Conservation (phyloP, 108 stramenopile genomes). For the Chaetoceros tenuissimus region DNA sequence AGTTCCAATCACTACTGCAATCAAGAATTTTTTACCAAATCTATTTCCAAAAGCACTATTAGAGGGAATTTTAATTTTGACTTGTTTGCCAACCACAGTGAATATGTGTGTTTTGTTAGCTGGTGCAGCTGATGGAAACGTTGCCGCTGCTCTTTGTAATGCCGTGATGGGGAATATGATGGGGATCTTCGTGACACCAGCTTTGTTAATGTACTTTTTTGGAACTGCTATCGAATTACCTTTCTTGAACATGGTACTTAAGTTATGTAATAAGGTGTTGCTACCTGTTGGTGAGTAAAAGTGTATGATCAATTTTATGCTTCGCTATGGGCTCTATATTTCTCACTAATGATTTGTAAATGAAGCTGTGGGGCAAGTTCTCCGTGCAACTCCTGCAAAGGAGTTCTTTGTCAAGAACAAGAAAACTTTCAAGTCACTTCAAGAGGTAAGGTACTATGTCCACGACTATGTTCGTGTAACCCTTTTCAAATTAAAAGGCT, state of each 20-base stretch:
- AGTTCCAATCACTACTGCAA: constrained; percentile 39
- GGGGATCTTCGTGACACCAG: constrained; percentile 88
- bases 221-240: constrained; percentile 67
- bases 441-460: constrained; percentile 51
- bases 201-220: constrained; percentile 65
- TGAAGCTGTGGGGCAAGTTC: constrained; percentile 55
- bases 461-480: too few species aligned
- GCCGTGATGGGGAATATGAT: constrained; percentile 81
- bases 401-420: constrained; percentile 42
- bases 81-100: constrained; percentile 86
- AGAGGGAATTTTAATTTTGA: constrained; percentile 69
- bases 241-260: constrained; percentile 56
- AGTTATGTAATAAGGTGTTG: constrained; percentile 73
- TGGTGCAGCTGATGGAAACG: constrained; percentile 63
- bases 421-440: constrained; percentile 65
- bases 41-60: constrained; percentile 46
- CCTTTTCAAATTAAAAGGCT: too few species aligned
- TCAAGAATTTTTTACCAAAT: constrained; percentile 28
- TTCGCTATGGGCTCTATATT: background rate
- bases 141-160: constrained; percentile 82
- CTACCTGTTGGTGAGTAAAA: constrained; percentile 45
- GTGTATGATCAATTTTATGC: background rate
- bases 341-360: background rate
- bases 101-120: constrained; percentile 92
- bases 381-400: constrained; percentile 51